Base-by-base conservation (phyloP, 208 protist genomes). In the Zelonia costaricensis region DNA sequence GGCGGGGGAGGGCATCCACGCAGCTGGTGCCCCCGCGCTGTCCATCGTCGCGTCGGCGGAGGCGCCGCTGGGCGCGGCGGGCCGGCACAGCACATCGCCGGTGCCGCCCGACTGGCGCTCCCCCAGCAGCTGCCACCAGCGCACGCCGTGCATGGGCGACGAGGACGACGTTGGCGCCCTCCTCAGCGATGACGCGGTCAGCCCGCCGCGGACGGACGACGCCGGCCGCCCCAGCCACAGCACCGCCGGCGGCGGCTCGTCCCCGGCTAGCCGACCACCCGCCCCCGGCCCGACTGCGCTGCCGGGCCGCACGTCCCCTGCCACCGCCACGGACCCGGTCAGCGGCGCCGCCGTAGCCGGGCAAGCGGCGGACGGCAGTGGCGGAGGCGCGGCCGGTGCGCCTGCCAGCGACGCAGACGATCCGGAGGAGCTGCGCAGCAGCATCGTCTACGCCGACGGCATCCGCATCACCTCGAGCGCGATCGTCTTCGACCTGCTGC, bases 101-200 rank as follows among this genome's bases (percentile, higher is more conserved):
- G 57, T 49, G 31, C 39, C 57, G 9, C 55, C 61, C 20, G 79
- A 77, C 27, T 74, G 74, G 74, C 33, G 61, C 18, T 85, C 84
- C 23, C 83, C 83, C 10, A 47, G 59, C 27, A 86, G 79, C 66
- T 81, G 78, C 35, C 87, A 94, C 47, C 82, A 90, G 54, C 87
- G 87, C 58, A 94, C 87, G 12, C 81, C 87, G 10, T 82, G 76
- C 54, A 86, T 94, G 62, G 64, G 88, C 22, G 87, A 79, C 15
- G 80, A 78, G 25, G 84, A 94, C 35, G 84, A 88, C 28, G 74
- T 79, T 2, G 63, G 43, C 6, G 62, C 42, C 13, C 61, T 78
- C 15, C 33, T 75, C 46, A 12, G 57, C 28, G 62, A 67, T 28
- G 66, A 62, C 23, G 60, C 42, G 13, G 31, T 23, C 59, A 27